A percentile compares a stretch with the other conserved stretches of the same genome.
Evolutionary conservation across 768 basidiomycete species (phyloP).

Genomic region (Xerocomus brunneocitrinus): DNA sequence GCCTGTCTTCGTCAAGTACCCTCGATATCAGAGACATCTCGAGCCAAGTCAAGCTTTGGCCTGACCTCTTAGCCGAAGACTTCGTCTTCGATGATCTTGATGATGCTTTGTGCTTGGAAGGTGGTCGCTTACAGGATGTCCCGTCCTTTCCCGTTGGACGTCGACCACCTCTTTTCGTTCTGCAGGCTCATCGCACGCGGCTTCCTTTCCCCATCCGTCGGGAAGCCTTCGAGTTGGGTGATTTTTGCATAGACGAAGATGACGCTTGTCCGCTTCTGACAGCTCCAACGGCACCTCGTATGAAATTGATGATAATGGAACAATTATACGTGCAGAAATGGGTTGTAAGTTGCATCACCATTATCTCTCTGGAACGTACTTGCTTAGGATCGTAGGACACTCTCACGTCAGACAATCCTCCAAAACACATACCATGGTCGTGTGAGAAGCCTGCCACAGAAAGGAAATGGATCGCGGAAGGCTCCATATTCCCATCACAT

Average conservation of each 20-base stretch:
- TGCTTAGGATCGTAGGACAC: constrained; percentile 16
- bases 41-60: constrained; percentile 7
- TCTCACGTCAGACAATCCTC: constrained; percentile 18
- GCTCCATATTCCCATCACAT: constrained; percentile 26
- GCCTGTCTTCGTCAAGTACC: constrained; percentile 20
- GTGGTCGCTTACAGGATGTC: constrained; percentile 16
- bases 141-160: constrained; percentile 31
- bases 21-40: constrained; percentile 26
- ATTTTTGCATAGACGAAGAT: constrained; percentile 19
- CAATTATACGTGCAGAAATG: constrained; percentile 31
- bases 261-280: constrained; percentile 17
- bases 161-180: constrained; percentile 26
- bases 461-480: constrained; percentile 29
- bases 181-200: constrained; percentile 19
- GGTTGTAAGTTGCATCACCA: constrained; percentile 26
- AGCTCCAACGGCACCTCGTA: constrained; percentile 33
- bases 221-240: constrained; percentile 18
- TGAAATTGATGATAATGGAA: constrained; percentile 34
- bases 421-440: constrained; percentile 29
- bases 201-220: constrained; percentile 21
- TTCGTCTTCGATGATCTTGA: constrained; percentile 15
- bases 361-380: constrained; percentile 1
- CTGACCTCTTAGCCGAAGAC: constrained; percentile 21
- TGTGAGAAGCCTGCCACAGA: constrained; percentile 17
- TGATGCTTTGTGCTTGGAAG: constrained; percentile 7